A percentile compares a stretch with the other conserved stretches of the same genome.
These are phyloP conservation scores for Lactifluus rugatus DNA, from an alignment of 768 basidiomycete species.

Conservation along the genomic window DNA sequence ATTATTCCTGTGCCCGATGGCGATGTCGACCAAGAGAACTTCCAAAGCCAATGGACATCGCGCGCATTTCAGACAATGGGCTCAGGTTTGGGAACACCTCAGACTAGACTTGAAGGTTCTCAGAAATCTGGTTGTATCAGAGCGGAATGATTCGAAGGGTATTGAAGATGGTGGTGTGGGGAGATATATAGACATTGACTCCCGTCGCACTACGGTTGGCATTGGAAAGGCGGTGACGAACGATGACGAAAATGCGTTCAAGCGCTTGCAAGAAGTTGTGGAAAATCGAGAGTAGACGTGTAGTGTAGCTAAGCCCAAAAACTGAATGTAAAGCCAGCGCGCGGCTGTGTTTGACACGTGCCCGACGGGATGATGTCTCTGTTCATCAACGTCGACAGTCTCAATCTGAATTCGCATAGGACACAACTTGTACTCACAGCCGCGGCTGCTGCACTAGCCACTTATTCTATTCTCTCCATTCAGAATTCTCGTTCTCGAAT, in stretches of 20 bases:
- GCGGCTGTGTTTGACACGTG: not conserved
- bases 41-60: not conserved
- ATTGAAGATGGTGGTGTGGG: not conserved
- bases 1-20: slow-evolving; percentile 5
- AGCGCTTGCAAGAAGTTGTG: not conserved
- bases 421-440: slow-evolving; percentile 59
- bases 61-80: not conserved
- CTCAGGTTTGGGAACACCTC: slow-evolving; percentile 3
- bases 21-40: not conserved
- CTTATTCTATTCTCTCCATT: slow-evolving; percentile 48
- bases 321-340: too few species aligned
- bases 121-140: not conserved
- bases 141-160: slow-evolving; percentile 1
- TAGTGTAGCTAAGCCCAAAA: not conserved
- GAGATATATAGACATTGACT: not conserved
- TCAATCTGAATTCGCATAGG: slow-evolving; percentile 39
- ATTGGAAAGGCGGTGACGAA: not conserved
- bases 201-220: not conserved
- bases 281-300: not conserved
- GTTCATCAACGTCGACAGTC: not conserved
- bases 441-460: slow-evolving; percentile 51
- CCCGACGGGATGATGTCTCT: not conserved
- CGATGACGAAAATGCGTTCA: not conserved
- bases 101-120: not conserved
- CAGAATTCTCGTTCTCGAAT: slow-evolving; percentile 43